Percentiles rank a stretch among this genome's conserved stretches.
phyloP scores from a whole-genome alignment of 2,329 filamentous ascomycete species.

The Alternaria metachromatica region DNA sequence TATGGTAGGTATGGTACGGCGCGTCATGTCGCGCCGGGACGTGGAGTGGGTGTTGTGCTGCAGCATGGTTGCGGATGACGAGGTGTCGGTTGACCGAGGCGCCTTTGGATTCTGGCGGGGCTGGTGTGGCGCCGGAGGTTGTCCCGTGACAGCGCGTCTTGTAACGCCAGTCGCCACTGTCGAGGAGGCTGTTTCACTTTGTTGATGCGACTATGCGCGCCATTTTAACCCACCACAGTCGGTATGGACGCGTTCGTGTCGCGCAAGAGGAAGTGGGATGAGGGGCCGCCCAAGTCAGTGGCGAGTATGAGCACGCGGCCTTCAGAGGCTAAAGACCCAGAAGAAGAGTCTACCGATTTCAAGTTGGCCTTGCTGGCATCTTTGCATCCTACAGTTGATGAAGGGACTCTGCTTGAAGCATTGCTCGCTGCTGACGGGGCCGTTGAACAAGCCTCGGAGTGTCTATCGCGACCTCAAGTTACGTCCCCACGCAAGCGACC shows the following conservation, averaged over 20 bases:
- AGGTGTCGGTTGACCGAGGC: constrained; percentile 31
- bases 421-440: constrained; percentile 80
- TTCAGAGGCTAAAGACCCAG: constrained; percentile 1
- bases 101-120: constrained; percentile 21
- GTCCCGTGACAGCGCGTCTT: constrained; percentile 26
- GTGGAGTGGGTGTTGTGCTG: constrained; percentile 20
- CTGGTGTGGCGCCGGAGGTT: constrained; percentile 9
- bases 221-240: background rate
- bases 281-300: constrained; percentile 6
- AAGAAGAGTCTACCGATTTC: constrained; percentile 82
- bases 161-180: background rate
- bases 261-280: constrained; percentile 43
- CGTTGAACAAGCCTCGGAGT: constrained; percentile 68
- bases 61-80: constrained; percentile 28
- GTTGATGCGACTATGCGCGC: background rate
- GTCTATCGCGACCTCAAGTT: constrained; percentile 53
- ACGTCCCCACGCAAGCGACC: constrained; percentile 45
- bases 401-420: constrained; percentile 76
- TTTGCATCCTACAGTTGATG: constrained; percentile 68
- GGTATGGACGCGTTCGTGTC: constrained; percentile 50
- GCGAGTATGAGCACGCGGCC: background rate
- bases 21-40: constrained; percentile 26
- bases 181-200: background rate
- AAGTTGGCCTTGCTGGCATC: constrained; percentile 87
- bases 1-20: background rate